phyloP scores from a whole-genome alignment of 305 asterid species.

The Rubia tinctorum region DNA sequence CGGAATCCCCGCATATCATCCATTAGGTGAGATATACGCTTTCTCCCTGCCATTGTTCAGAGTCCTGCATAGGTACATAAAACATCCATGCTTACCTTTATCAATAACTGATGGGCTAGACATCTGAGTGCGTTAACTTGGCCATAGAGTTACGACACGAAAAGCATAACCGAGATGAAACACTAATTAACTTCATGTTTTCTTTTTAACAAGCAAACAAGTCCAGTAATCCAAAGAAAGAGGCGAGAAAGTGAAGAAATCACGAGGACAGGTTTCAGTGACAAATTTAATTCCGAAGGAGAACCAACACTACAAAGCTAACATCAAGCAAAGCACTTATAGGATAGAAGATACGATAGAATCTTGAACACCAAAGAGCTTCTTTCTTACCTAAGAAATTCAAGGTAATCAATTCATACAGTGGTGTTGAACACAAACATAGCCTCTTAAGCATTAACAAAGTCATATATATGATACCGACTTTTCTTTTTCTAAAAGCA shows the following conservation, averaged over 20 bases:
- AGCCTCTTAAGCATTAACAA: neutral
- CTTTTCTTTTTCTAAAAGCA: neutral
- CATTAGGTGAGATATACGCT: conserved; percentile 58
- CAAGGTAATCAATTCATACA: neutral
- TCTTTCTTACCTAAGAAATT: neutral
- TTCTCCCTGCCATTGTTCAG: conserved; percentile 67
- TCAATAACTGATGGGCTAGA: no score
- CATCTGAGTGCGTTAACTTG: neutral
- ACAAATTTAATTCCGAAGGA: neutral
- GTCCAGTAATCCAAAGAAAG: neutral
- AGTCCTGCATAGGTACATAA: conserved; percentile 7
- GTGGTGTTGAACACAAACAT: neutral
- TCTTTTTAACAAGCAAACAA: neutral
- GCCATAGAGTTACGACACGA: neutral
- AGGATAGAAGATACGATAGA: no score
- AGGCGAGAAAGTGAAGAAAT: neutral
- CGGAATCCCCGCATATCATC: conserved; percentile 47
- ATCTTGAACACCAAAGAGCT: neutral
- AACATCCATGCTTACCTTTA: neutral
- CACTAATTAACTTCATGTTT: neutral
- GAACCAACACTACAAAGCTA: neutral
- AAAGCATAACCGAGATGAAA: neutral
- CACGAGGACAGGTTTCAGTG: neutral
- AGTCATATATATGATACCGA: neutral
- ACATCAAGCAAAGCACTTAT: neutral